phyloP scores from a whole-genome alignment of 139 green algal species.

The Zygnema circumcarinatum region DNA sequence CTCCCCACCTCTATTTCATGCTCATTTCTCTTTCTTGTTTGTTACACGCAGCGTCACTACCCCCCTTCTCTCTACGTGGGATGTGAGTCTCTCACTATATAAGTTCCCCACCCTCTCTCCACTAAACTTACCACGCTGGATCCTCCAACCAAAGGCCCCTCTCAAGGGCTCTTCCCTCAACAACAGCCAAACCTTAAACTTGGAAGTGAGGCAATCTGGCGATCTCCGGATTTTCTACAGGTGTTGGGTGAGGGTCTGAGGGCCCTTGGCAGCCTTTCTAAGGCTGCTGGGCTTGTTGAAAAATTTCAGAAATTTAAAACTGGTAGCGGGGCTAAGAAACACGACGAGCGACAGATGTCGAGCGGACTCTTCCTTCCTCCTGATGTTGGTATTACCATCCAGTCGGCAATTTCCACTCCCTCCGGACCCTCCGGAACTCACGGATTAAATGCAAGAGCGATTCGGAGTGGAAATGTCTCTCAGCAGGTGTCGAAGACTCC shows the following conservation, averaged over 20 bases:
- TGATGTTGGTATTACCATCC: neutral
- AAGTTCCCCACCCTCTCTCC: neutral
- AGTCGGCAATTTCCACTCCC: constrained; percentile 17
- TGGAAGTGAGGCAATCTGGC: neutral
- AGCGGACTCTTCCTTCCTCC: neutral
- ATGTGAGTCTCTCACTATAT: no score
- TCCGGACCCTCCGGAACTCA: constrained; percentile 17
- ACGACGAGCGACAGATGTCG: neutral
- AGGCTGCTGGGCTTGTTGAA: neutral
- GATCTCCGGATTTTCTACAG: neutral
- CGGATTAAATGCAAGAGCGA: neutral
- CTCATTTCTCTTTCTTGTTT: neutral
- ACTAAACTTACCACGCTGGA: neutral
- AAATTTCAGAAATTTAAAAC: no score
- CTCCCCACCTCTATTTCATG: neutral
- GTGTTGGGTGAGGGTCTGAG: neutral
- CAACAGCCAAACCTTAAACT: neutral
- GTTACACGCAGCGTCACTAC: neutral
- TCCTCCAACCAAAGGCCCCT: neutral
- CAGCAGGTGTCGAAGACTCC: neutral
- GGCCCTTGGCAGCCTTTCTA: neutral
- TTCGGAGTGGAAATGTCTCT: constrained; percentile 4
- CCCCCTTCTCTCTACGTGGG: no score
- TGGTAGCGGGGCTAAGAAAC: no score
- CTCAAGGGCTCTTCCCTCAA: neutral